phyloP scores from a whole-genome alignment of 805 yeast genomes.

The Wickerhamiella cacticola region DNA sequence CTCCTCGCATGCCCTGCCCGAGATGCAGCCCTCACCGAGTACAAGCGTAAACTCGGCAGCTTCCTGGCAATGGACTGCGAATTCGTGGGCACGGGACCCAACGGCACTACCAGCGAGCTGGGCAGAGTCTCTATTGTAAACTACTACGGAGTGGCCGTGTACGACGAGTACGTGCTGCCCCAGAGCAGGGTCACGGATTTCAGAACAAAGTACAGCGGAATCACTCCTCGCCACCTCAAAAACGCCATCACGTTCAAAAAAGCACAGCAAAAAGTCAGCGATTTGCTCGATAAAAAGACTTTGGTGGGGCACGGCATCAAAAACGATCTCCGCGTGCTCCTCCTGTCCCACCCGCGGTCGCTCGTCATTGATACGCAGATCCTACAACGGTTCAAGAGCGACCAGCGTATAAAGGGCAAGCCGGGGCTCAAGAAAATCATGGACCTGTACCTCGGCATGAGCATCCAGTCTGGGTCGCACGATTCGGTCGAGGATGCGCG shows the following conservation, averaged over 20 bases:
- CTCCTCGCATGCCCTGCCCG: neutral
- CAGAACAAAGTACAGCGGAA: slow-evolving; percentile 89
- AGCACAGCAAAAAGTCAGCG: slow-evolving; percentile 48
- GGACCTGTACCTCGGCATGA: slow-evolving; percentile 41
- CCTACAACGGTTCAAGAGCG: slow-evolving; percentile 43
- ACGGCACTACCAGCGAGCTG: slow-evolving; percentile 52
- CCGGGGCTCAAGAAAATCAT: slow-evolving; percentile 63
- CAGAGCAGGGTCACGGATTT: slow-evolving; percentile 69
- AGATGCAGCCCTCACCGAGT: neutral
- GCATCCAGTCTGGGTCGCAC: slow-evolving; percentile 65
- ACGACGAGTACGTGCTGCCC: slow-evolving; percentile 70
- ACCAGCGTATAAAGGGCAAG: slow-evolving; percentile 12
- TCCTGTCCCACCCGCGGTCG: slow-evolving; percentile 52
- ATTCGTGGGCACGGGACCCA: slow-evolving; percentile 80
- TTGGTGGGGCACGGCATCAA: slow-evolving; percentile 78
- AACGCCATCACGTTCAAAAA: slow-evolving; percentile 53
- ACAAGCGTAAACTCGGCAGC: slow-evolving; percentile 41
- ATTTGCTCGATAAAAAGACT: slow-evolving; percentile 36
- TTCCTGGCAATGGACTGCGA: slow-evolving; percentile 84
- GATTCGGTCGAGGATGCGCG: slow-evolving; percentile 85
- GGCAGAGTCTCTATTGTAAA: slow-evolving; percentile 86
- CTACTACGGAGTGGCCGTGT: slow-evolving; percentile 56
- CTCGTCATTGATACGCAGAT: slow-evolving; percentile 64
- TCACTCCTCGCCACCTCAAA: slow-evolving; percentile 55
- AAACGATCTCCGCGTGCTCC: slow-evolving; percentile 61